Conservation (phyloP, 176 grass and related monocot species). For the Carex parvula region DNA sequence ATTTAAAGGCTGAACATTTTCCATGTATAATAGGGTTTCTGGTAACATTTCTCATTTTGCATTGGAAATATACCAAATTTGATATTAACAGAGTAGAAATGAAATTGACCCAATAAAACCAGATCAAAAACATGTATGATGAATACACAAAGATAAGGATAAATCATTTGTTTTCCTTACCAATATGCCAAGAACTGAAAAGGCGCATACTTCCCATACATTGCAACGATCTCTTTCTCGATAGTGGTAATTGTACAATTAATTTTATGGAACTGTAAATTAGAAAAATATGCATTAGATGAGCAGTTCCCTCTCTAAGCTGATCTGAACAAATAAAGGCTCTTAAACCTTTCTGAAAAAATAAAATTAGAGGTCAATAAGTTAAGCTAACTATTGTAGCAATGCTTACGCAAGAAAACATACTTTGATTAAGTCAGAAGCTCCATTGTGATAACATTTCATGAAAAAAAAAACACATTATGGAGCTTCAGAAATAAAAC, state of each 20-base stretch:
- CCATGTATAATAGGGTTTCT: not conserved
- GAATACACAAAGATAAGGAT: not conserved
- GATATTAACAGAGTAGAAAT: not conserved
- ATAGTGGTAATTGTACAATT: constrained; percentile 33
- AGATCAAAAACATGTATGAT: not conserved
- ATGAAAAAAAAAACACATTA: not conserved
- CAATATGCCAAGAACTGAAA: constrained; percentile 92
- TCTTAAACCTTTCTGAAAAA: not conserved
- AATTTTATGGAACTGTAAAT: constrained; percentile 60
- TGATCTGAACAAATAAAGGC: not conserved
- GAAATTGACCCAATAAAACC: not conserved
- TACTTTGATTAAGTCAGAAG: not conserved
- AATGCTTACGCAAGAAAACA: not conserved
- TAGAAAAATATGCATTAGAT: not conserved
- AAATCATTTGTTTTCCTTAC: constrained; percentile 31
- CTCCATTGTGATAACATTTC: not conserved
- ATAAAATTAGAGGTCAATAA: not conserved
- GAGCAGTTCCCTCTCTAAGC: not conserved
- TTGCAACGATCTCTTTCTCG: constrained; percentile 42
- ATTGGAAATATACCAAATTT: not conserved
- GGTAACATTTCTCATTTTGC: not conserved
- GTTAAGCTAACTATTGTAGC: not conserved
- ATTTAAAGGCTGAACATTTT: not conserved
- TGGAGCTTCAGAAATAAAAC: not conserved
- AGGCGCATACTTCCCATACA: constrained; percentile 58